Conservation (phyloP, 2,329 filamentous ascomycete genomes). For the Hysterium pulicare region DNA sequence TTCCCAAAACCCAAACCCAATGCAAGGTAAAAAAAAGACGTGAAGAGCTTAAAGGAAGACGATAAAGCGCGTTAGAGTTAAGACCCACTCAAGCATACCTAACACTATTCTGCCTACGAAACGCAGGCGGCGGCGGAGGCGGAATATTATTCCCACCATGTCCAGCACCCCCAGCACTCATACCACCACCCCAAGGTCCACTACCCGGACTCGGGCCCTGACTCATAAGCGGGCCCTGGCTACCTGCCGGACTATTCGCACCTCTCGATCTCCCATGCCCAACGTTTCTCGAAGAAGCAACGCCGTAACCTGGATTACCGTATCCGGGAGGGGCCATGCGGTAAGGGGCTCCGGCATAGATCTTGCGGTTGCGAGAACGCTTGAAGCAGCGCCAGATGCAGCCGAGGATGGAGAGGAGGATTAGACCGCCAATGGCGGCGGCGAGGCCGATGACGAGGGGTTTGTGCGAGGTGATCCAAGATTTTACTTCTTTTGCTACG, state of each 20-base stretch:
- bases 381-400: slow-evolving; percentile 60
- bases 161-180: slow-evolving; percentile 2
- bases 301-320: background rate
- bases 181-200: background rate
- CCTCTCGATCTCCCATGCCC: background rate
- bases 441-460: slow-evolving; percentile 78
- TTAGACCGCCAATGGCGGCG: slow-evolving; percentile 66
- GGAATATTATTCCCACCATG: background rate
- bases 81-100: slow-evolving; percentile 15
- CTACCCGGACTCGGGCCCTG: slow-evolving; percentile 3
- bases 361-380: slow-evolving; percentile 20
- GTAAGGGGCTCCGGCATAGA: slow-evolving; percentile 19
- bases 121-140: slow-evolving; percentile 6
- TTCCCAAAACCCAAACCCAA: too few species aligned
- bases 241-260: background rate
- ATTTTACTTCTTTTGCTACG: slow-evolving; percentile 65
- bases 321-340: background rate
- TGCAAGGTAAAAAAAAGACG: too few species aligned
- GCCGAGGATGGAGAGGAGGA: slow-evolving; percentile 65
- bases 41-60: too few species aligned
- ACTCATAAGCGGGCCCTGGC: slow-evolving; percentile 1
- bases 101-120: slow-evolving; percentile 7
- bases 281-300: background rate
- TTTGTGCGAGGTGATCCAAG: slow-evolving; percentile 76
- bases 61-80: too few species aligned